Conservation (phyloP, 2,329 filamentous ascomycete genomes). For the Ophiostoma ulmi region DNA sequence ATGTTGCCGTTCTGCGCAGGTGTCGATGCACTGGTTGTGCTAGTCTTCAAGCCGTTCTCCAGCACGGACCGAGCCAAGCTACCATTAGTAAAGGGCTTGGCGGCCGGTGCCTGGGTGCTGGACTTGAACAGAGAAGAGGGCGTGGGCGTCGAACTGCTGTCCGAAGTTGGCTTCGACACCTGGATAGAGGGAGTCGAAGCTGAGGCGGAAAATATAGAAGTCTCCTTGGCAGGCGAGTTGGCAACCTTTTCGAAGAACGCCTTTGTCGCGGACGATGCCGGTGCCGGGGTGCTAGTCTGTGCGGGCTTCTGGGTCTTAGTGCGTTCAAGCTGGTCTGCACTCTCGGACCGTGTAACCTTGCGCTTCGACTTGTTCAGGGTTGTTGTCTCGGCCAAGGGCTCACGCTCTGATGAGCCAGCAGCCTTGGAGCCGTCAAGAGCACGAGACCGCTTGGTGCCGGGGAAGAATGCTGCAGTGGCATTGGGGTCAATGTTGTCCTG, state of each 20-base stretch:
- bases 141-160: constrained; percentile 28
- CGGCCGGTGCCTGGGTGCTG: constrained; percentile 33
- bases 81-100: constrained; percentile 36
- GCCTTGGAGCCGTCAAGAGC: constrained; percentile 27
- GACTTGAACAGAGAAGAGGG: constrained; percentile 31
- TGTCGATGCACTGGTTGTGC: not conserved
- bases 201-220: constrained; percentile 15
- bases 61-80: constrained; percentile 43
- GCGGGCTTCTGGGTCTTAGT: constrained; percentile 47
- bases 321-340: constrained; percentile 44
- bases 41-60: constrained; percentile 31
- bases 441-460: constrained; percentile 46
- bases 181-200: constrained; percentile 15
- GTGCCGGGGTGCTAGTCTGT: constrained; percentile 3
- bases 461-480: constrained; percentile 36
- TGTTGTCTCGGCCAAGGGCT: constrained; percentile 37
- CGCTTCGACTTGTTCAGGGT: constrained; percentile 48
- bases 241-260: constrained; percentile 54
- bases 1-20: constrained; percentile 47
- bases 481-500: constrained; percentile 44
- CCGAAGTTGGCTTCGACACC: constrained; percentile 29
- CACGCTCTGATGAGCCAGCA: constrained; percentile 32
- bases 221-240: constrained; percentile 43
- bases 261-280: constrained; percentile 49
- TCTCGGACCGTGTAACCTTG: constrained; percentile 44